These are phyloP conservation scores for Aureobasidium sp. DNA, from an alignment of 2,329 filamentous ascomycete genomes.

Conservation along the genomic window DNA sequence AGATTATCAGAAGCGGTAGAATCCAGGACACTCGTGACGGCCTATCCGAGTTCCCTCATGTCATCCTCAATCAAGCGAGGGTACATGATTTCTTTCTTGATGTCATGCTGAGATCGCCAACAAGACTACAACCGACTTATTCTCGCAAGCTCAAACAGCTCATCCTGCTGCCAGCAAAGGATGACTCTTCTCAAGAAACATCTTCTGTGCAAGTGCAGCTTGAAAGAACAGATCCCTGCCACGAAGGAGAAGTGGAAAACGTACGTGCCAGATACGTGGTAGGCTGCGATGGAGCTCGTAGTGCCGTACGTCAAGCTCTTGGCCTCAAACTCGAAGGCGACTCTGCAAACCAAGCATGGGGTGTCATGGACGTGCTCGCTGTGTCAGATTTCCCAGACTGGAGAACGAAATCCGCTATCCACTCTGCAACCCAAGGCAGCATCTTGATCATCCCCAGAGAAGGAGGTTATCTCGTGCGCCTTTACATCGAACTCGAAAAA, in stretches of 20 bases:
- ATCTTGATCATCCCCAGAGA: constrained; percentile 68
- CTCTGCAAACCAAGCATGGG: constrained; percentile 24
- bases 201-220: constrained; percentile 3
- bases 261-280: constrained; percentile 21
- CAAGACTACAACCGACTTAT: constrained; percentile 40
- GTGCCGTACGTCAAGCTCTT: constrained; percentile 19
- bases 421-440: constrained; percentile 53
- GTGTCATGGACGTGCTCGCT: constrained; percentile 25
- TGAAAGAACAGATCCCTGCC: constrained; percentile 36
- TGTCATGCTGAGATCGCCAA: constrained; percentile 13
- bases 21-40: constrained; percentile 13
- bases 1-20: constrained; percentile 15
- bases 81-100: constrained; percentile 50
- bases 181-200: constrained; percentile 21
- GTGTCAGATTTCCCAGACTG: constrained; percentile 51
- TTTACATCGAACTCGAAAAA: constrained; percentile 38
- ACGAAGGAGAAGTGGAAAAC: constrained; percentile 18
- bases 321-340: constrained; percentile 24
- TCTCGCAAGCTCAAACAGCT: constrained; percentile 50
- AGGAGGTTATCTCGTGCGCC: constrained; percentile 26
- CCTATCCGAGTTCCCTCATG: constrained; percentile 57
- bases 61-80: constrained; percentile 61
- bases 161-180: constrained; percentile 45
- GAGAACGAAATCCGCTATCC: constrained; percentile 71
- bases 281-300: constrained; percentile 24